Evolutionary conservation across 108 stramenopile genomes (phyloP).

Genomic region (Cyclotella baltica): DNA sequence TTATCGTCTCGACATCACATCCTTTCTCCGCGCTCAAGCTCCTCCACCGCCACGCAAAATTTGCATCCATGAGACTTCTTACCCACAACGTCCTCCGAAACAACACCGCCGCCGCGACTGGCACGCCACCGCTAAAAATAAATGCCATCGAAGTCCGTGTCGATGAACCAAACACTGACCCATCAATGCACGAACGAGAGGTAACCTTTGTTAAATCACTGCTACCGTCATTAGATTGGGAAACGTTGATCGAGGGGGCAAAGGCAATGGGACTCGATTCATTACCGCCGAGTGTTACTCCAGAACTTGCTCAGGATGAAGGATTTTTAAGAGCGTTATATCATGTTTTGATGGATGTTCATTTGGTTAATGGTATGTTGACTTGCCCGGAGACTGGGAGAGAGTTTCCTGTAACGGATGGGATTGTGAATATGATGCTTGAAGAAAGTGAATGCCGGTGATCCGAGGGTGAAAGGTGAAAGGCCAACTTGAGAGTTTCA

Average conservation of each 20-base stretch:
- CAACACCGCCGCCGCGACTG: constrained; percentile 79
- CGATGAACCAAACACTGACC: constrained; percentile 55
- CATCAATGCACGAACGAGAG: constrained; percentile 49
- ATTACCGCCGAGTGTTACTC: constrained; percentile 77
- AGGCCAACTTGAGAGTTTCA: not conserved
- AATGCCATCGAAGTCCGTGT: constrained; percentile 87
- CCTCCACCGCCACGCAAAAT: too few species aligned
- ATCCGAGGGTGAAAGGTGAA: not conserved
- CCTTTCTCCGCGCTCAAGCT: too few species aligned
- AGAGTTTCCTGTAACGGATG: constrained; percentile 92
- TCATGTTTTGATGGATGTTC: constrained; percentile 96
- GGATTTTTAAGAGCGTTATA: constrained; percentile 88
- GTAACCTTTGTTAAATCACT: constrained; percentile 81
- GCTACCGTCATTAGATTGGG: constrained; percentile 74
- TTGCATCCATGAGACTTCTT: constrained; percentile 85
- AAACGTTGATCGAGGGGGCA: constrained; percentile 73
- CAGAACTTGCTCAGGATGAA: constrained; percentile 77
- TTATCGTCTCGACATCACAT: too few species aligned
- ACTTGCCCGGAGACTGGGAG: constrained; percentile 91
- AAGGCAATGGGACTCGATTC: constrained; percentile 79
- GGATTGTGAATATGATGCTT: constrained; percentile 92
- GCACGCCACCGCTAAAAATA: constrained; percentile 74
- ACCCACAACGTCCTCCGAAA: constrained; percentile 93
- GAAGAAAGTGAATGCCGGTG: constrained; percentile 87
- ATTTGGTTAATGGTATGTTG: constrained; percentile 90